Percentiles rank a stretch among this genome's conserved stretches.
Conservation (phyloP, 345 rosid genomes). For the Rhizophora apiculata region DNA sequence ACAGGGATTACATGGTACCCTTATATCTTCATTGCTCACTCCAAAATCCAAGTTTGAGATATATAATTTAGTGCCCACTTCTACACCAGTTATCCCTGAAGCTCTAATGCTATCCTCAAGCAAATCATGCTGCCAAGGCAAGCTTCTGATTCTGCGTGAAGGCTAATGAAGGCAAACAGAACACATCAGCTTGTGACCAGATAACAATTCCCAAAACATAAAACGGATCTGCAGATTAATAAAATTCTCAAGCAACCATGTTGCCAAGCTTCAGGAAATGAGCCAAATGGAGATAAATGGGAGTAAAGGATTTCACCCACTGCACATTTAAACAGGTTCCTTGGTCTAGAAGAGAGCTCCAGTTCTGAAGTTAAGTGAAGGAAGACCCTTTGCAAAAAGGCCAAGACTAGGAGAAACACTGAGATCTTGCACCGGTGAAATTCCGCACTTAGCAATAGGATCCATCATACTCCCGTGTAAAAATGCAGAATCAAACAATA, state of each 20-base stretch:
- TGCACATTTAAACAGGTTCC: slow-evolving; percentile 37
- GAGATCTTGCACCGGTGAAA: slow-evolving; percentile 40
- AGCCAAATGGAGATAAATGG: slow-evolving; percentile 31
- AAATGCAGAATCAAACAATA: slow-evolving; percentile 27
- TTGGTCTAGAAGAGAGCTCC: slow-evolving; percentile 47
- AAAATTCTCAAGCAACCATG: slow-evolving; percentile 50
- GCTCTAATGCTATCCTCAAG: slow-evolving; percentile 94
- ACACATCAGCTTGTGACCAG: slow-evolving; percentile 48
- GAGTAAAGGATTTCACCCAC: slow-evolving; percentile 44
- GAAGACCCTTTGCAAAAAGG: slow-evolving; percentile 47
- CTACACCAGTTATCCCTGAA: slow-evolving; percentile 79
- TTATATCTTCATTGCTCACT: slow-evolving; percentile 92
- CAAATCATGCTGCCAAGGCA: slow-evolving; percentile 94
- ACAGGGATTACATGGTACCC: slow-evolving; percentile 54
- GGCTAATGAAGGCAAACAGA: slow-evolving; percentile 61
- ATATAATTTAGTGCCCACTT: slow-evolving; percentile 72
- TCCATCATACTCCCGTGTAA: slow-evolving; percentile 39
- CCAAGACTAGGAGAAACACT: slow-evolving; percentile 49
- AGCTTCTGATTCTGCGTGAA: slow-evolving; percentile 57
- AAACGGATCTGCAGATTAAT: slow-evolving; percentile 33
- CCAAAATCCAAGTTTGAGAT: slow-evolving; percentile 87
- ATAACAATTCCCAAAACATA: slow-evolving; percentile 37
- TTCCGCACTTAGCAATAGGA: slow-evolving; percentile 43
- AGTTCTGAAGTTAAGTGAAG: slow-evolving; percentile 52
- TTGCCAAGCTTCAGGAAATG: slow-evolving; percentile 38